Evolutionary conservation across 164 flowering plant species (phyloP), one percentile per base, ranked within the genome.

Genomic region (Aristolochia californica): DNA sequence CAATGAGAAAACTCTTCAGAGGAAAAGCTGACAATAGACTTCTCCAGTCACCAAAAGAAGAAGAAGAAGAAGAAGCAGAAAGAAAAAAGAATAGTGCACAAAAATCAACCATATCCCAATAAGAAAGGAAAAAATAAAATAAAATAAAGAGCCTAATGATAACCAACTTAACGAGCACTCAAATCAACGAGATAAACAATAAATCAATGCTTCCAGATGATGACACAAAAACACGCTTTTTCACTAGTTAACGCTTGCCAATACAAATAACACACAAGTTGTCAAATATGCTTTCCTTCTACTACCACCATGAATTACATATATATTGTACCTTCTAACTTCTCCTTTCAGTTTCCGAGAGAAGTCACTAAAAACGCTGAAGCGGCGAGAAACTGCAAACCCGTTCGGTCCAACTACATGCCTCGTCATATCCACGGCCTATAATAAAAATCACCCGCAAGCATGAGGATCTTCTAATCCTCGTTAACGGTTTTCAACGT

Each of bases 301-400:
- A 13, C 27, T 25, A 24, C 5, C 13, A 34, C 40, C 5, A 16
- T 38, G 22, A 56, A 43, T 27, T 38, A 20, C 14, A 40, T 24
- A 21, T 1, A 5, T 15, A 11, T 18, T 62, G 54, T 57, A 79
- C 88, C 75, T 75, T 48, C 58, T 62, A 57, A 59, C 78, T 77
- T 80, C 89, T 48, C 89, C 96, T 65, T 82, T 81, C 28, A 91
- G 44, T 60, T 84, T 63, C 64, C 87, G 72, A 17, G 93, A 85
- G 63, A 87, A 83, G 59, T 87, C 97, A 68, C 83, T 82, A 56
- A 91, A 81, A 13, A 87, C 85, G 55, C 97, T 75, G 26, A 72
- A 87, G 43, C 72, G 68, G 26, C 94, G 95, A 71, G 62, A 56
- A 52, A 56, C 61, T 56, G 62, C 53, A 55, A 49, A 52, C 66